phyloP scores from a whole-genome alignment of 2,329 filamentous ascomycete genomes.

The Paecilomyces formosus region DNA sequence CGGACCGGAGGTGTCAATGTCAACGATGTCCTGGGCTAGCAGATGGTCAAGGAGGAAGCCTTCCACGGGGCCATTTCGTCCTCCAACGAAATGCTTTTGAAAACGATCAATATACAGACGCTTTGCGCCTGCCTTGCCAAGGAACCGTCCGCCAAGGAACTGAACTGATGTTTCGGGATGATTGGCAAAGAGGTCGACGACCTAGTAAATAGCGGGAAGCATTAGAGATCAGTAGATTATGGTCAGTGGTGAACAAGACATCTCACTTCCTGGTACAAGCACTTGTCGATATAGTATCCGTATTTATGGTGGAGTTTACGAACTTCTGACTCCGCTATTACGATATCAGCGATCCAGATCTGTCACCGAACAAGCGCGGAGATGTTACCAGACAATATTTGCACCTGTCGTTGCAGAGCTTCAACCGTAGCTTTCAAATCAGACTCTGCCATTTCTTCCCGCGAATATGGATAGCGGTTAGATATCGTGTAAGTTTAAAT shows the following conservation, averaged over 20 bases:
- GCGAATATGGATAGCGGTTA: neutral
- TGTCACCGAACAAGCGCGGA: neutral
- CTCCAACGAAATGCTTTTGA: slow-evolving; percentile 43
- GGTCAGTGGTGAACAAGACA: neutral
- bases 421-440: neutral
- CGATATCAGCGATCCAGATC: neutral
- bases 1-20: slow-evolving; percentile 41
- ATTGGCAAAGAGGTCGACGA: slow-evolving; percentile 45
- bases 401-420: neutral
- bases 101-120: slow-evolving; percentile 49
- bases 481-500: neutral
- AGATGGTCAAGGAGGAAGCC: slow-evolving; percentile 52
- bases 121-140: slow-evolving; percentile 44
- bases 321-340: slow-evolving; percentile 46
- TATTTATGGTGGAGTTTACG: slow-evolving; percentile 52
- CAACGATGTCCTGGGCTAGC: slow-evolving; percentile 51
- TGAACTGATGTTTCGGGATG: slow-evolving; percentile 49
- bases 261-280: slow-evolving; percentile 47
- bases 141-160: slow-evolving; percentile 49
- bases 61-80: slow-evolving; percentile 49
- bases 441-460: neutral
- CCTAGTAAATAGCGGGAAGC: slow-evolving; percentile 17
- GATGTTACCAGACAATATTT: neutral
- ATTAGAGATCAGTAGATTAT: neutral
- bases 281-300: slow-evolving; percentile 54